Base-by-base conservation (phyloP, 495 filamentous ascomycete species). In the Neurospora sp. region DNA sequence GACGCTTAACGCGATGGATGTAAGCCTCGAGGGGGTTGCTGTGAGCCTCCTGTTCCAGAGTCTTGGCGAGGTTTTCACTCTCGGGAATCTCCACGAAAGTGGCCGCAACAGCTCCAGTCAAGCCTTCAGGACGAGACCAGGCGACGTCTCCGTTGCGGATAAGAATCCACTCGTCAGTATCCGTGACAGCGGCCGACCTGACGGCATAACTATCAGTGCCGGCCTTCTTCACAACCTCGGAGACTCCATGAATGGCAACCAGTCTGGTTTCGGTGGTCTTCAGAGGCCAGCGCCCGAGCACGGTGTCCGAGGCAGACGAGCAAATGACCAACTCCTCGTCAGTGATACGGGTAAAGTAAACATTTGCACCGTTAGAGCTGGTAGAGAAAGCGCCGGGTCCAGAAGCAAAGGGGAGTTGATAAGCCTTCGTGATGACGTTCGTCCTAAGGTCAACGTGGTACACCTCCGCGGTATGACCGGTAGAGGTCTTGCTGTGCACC, bases 1-100 rank as follows among this genome's bases (percentile, higher is more conserved):
- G 96, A 59, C 96, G 90, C 74, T 89, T 91, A 14, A 97, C 85
- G 3, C 96, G 90, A 81, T 98, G 94, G 44, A 94, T 84, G 77
- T 97, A 99, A 18, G 96, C 96, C 53, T 87, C 85, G 20, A 90
- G 76, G 12, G 93, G 82, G 77, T 91, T 95, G 79, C 89, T 90
- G 77, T 98, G 92, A 11, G 91, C 92, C 81, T 99, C 96, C 9
- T 90, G 88, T 73, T 97, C 89, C 38, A 99, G 85, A 44, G 94
- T 89, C 77, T 91, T 89, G 1, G 88, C 94, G 53, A 98, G 83
- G 37, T 89, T 87, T 78, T 95, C 90, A 35, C 88, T 87, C 70
- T 87, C 85, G 40, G 91, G 90, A 39, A 90, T 85, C 68, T 94
- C 92, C 5, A 90, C 93, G 87, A 92, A 98, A 12, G 86, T 87